A percentile compares a stretch with the other conserved stretches of the same genome.
These are phyloP conservation scores for Apiospora malaysiana DNA, from an alignment of 2,329 filamentous ascomycete genomes.

Conservation along the genomic window DNA sequence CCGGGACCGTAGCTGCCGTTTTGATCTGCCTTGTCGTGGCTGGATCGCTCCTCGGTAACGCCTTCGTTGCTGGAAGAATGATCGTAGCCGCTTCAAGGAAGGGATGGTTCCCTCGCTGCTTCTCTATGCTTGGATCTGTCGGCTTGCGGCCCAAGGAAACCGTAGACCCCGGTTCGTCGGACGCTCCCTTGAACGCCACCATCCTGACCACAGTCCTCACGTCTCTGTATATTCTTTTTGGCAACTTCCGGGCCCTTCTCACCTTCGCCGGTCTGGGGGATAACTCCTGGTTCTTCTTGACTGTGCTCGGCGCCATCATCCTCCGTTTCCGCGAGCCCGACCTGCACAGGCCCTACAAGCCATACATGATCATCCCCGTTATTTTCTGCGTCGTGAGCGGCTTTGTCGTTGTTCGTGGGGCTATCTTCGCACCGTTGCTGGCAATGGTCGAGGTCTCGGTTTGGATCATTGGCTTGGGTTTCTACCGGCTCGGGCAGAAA, in stretches of 20 bases:
- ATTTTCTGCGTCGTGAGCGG: constrained; percentile 64
- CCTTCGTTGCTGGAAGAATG: constrained; percentile 67
- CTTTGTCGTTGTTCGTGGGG: constrained; percentile 64
- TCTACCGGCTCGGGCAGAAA: constrained; percentile 41
- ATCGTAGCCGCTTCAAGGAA: constrained; percentile 62
- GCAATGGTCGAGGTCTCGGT: constrained; percentile 57
- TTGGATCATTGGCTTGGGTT: constrained; percentile 54
- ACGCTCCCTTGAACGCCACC: constrained; percentile 61
- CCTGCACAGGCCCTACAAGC: constrained; percentile 61
- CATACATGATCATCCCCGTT: constrained; percentile 54
- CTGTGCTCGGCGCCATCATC: constrained; percentile 63
- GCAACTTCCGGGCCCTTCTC: constrained; percentile 65
- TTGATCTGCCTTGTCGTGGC: constrained; percentile 67
- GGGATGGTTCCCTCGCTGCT: constrained; percentile 36
- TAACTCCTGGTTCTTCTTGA: constrained; percentile 69
- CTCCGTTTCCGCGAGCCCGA: constrained; percentile 62
- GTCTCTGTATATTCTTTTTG: constrained; percentile 63
- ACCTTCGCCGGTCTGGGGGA: constrained; percentile 66
- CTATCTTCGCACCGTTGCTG: constrained; percentile 62
- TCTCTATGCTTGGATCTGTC: constrained; percentile 52
- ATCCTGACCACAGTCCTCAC: constrained; percentile 56
- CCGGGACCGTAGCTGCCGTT: constrained; percentile 59
- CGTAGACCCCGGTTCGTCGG: constrained; percentile 39
- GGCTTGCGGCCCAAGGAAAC: constrained; percentile 36
- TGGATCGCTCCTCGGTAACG: constrained; percentile 66